Conservation (phyloP, 306 rosid species). For the Malus asiatica region DNA sequence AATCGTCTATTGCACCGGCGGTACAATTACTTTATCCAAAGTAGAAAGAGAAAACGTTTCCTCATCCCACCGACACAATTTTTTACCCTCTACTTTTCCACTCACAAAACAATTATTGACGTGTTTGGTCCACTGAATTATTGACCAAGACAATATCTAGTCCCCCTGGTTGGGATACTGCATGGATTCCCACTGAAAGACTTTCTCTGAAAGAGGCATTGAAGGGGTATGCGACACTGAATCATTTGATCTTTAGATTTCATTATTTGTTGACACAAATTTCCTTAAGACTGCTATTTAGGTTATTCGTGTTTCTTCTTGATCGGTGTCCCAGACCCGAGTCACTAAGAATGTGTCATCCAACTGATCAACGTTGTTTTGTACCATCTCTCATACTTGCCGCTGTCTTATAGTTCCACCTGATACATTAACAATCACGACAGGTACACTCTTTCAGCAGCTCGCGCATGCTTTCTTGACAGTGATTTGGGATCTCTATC, state of each 20-base stretch:
- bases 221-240: constrained; percentile 47
- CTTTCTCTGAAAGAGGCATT: constrained; percentile 57
- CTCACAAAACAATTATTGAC: too few species aligned
- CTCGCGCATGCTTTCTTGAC: constrained; percentile 79
- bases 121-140: too few species aligned
- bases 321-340: background rate
- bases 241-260: background rate
- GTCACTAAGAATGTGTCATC: background rate
- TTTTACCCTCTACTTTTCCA: too few species aligned
- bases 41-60: too few species aligned
- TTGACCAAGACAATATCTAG: background rate
- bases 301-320: background rate
- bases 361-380: background rate
- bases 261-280: background rate
- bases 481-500: constrained; percentile 60
- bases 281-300: background rate
- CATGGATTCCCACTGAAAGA: constrained; percentile 74
- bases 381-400: background rate
- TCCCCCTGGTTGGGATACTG: constrained; percentile 49
- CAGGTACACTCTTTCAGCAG: constrained; percentile 81
- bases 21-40: too few species aligned
- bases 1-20: too few species aligned
- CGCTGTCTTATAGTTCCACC: background rate
- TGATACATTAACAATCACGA: background rate
- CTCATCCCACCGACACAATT: too few species aligned